Base-by-base conservation (phyloP, 331 rosid species). In the Acacia concinna region DNA sequence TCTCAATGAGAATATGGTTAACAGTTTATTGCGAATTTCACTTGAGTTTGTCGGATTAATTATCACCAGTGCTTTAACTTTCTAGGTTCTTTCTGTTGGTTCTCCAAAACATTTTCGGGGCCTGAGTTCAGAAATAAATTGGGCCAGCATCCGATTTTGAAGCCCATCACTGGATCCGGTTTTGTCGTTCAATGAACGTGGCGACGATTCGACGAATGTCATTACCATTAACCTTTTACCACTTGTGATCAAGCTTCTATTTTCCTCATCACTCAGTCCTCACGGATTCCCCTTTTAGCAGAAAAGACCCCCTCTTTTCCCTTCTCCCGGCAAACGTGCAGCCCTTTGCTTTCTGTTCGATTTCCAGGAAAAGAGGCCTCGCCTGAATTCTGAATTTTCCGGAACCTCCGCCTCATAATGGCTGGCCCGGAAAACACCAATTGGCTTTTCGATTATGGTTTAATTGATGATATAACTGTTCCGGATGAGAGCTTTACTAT, bases 381-480 rank as follows among this genome's bases (percentile, higher is more conserved):
- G 83, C 86, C 84, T 68, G 86, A 65, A 32, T 13, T 46, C 52
- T 14, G 13, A 0, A 63, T 47, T 76, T 84, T 83, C 90, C 85
- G 84, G 83, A 62, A 68, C 20, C 49, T 57, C 38, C 2, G 9
- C 7, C 3, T 8, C 56, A 57, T 20, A 51, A 91, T 96, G 99
- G 98, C 82, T 63, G 87, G 97, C 71, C 92, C 97, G 70, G 98
- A 96, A 90, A 96, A 81, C 85, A 80, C 88, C 87, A 90, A 91
- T 74, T 96, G 99, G 99, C 82, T 93, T 40, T 90, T 73, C 83
- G 97, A 96, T 78, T 96, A 89, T 51, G 86, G 74, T 30, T 79
- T 95, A 79, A 89, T 96, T 71, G 99, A 96, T 54, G 97, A 91
- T n/a, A 84, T 86, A 34, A 73, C 97, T 52, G 96, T 85, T 46